Conservation (phyloP, 2,329 filamentous ascomycete species). For the Macrophomina phaseolina region DNA sequence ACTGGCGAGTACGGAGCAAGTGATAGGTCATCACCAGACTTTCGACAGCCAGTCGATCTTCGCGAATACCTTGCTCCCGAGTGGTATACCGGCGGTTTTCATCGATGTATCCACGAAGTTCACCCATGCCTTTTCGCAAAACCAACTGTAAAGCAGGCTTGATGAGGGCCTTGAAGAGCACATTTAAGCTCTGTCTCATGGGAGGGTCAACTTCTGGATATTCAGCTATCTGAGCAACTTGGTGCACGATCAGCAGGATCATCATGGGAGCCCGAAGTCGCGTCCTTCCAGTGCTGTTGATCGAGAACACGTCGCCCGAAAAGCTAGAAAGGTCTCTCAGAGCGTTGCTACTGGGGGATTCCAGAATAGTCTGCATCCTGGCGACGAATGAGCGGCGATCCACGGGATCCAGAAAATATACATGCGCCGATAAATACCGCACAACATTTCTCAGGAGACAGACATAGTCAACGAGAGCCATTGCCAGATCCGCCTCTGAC, state of each 20-base stretch:
- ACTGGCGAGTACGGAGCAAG: conserved; percentile 42
- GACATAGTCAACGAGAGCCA: neutral
- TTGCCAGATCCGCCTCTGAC: neutral
- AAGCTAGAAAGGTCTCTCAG: conserved; percentile 17
- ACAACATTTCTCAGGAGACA: conserved; percentile 52
- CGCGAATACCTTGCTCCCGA: conserved; percentile 56
- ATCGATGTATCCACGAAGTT: conserved; percentile 53
- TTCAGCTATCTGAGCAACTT: conserved; percentile 41
- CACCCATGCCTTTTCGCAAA: conserved; percentile 39
- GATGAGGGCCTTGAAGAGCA: conserved; percentile 43
- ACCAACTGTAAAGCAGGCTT: conserved; percentile 45
- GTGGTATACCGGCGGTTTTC: conserved; percentile 47
- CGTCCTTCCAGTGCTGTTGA: neutral
- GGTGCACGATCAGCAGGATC: conserved; percentile 38
- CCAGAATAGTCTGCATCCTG: conserved; percentile 49
- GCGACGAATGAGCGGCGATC: conserved; percentile 57
- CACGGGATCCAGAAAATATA: conserved; percentile 61
- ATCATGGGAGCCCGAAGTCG: neutral
- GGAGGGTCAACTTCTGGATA: conserved; percentile 33
- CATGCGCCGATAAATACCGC: conserved; percentile 54
- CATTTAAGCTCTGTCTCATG: conserved; percentile 32
- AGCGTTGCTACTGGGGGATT: conserved; percentile 39
- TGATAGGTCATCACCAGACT: conserved; percentile 55
- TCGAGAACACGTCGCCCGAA: neutral
- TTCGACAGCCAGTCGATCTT: conserved; percentile 51